A percentile compares a stretch with the other conserved stretches of the same genome.
These are phyloP conservation scores for Rhododendron molle DNA, from an alignment of 148 eudicot genomes.

Conservation along the genomic window DNA sequence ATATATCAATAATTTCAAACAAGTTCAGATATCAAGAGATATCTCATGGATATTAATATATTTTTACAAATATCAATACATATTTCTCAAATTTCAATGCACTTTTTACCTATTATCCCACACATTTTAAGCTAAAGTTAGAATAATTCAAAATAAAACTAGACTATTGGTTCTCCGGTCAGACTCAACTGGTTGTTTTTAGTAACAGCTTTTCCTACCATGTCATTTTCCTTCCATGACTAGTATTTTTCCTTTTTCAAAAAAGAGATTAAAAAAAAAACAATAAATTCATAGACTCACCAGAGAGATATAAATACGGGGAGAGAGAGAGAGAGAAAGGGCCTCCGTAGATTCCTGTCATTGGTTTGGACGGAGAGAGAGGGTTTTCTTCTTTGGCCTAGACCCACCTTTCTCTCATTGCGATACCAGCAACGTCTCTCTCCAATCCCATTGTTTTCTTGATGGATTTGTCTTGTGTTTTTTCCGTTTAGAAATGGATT, in stretches of 20 bases:
- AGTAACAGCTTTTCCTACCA: background rate
- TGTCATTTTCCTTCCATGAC: background rate
- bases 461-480: too few species aligned
- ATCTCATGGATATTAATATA: too few species aligned
- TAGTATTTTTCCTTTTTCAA: too few species aligned
- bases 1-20: too few species aligned
- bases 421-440: conserved; percentile 2
- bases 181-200: background rate
- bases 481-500: background rate
- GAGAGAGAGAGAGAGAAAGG: background rate
- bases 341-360: background rate
- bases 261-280: background rate
- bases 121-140: too few species aligned
- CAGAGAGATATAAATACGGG: background rate
- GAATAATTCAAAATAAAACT: too few species aligned
- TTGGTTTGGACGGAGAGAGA: background rate
- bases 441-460: too few species aligned
- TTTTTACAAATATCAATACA: too few species aligned
- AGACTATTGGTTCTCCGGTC: background rate
- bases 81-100: too few species aligned
- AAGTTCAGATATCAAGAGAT: too few species aligned
- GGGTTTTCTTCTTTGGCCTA: background rate
- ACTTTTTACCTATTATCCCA: too few species aligned
- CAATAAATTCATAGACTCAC: background rate
- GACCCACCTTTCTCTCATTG: background rate